A percentile compares a stretch with the other conserved stretches of the same genome.
Conservation (phyloP, 169 alveolate genomes). For the Eimeria sp. region DNA sequence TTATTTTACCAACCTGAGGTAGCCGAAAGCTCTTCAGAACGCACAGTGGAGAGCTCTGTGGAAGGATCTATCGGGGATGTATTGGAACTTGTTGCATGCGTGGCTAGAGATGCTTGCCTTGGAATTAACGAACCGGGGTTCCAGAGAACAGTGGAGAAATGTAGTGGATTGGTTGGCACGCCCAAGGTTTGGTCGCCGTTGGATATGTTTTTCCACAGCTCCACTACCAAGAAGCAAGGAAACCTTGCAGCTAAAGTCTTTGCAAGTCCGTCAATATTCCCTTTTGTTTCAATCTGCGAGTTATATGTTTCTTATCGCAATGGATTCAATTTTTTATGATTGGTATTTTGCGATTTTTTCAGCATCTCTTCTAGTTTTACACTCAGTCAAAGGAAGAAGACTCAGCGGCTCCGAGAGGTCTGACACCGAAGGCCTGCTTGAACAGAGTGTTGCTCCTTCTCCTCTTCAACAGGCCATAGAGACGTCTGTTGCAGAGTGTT, state of each 20-base stretch:
- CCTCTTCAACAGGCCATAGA: slow-evolving; percentile 14
- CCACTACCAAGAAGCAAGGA: slow-evolving; percentile 11
- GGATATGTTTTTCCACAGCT: slow-evolving; percentile 8
- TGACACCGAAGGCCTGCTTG: not conserved
- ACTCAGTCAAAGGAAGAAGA: slow-evolving; percentile 17
- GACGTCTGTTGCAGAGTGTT: slow-evolving; percentile 1
- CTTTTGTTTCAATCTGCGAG: not conserved
- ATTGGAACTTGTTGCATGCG: slow-evolving; percentile 5
- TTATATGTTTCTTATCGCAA: too few species aligned
- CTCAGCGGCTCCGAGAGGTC: slow-evolving; percentile 23
- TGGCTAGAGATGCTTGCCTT: slow-evolving; percentile 33
- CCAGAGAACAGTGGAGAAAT: not conserved
- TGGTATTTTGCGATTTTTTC: not conserved
- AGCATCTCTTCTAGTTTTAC: slow-evolving; percentile 27
- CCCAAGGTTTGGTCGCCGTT: slow-evolving; percentile 6
- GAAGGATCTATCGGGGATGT: not conserved
- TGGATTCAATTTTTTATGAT: not conserved
- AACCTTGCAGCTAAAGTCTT: slow-evolving; percentile 40
- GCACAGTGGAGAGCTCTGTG: not conserved
- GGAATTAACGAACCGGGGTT: slow-evolving; percentile 42
- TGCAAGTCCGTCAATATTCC: slow-evolving; percentile 39
- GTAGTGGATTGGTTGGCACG: not conserved
- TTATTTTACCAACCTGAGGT: slow-evolving; percentile 12
- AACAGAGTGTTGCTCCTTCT: not conserved
- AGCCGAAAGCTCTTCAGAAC: slow-evolving; percentile 1